Evolutionary conservation across 148 eudicot genomes (phyloP).

Genomic region (Camellia lanceoleosa): DNA sequence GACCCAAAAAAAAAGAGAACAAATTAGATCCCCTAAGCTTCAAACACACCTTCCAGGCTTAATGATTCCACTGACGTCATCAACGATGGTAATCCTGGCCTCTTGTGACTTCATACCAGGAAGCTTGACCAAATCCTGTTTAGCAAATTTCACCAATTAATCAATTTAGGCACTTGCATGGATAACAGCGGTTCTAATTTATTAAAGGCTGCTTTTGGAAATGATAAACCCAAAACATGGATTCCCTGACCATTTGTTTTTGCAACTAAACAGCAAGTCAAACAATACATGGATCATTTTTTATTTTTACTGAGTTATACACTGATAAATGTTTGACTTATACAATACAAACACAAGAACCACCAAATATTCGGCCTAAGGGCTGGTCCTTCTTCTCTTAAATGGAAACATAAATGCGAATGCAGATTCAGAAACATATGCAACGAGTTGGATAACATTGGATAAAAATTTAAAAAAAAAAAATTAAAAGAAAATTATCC

Average conservation of each 20-base stretch:
- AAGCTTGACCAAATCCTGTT: slow-evolving; percentile 38
- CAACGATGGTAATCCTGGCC: slow-evolving; percentile 41
- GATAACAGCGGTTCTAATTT: neutral
- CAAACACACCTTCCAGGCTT: slow-evolving; percentile 71
- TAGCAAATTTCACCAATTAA: slow-evolving; percentile 8
- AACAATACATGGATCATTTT: too few relatives aligned
- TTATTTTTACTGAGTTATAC: too few relatives aligned
- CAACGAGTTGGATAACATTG: neutral
- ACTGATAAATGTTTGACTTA: slow-evolving; percentile 3
- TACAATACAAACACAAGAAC: neutral
- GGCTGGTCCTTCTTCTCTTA: neutral
- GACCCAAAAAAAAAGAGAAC: neutral
- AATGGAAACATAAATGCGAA: neutral
- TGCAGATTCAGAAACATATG: neutral
- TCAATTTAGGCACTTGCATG: neutral
- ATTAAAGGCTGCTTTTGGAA: neutral
- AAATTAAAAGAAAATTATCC: too few relatives aligned
- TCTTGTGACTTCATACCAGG: neutral
- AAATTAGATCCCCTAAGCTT: neutral
- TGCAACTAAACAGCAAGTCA: neutral
- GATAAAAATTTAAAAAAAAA: too few relatives aligned
- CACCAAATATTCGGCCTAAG: neutral
- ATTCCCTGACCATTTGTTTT: neutral
- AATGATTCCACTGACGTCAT: slow-evolving; percentile 58
- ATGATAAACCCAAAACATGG: neutral